Evolutionary conservation across 164 flowering plant species (phyloP), one percentile per base, ranked within the genome.

Genomic region (Berberis vulgaris): DNA sequence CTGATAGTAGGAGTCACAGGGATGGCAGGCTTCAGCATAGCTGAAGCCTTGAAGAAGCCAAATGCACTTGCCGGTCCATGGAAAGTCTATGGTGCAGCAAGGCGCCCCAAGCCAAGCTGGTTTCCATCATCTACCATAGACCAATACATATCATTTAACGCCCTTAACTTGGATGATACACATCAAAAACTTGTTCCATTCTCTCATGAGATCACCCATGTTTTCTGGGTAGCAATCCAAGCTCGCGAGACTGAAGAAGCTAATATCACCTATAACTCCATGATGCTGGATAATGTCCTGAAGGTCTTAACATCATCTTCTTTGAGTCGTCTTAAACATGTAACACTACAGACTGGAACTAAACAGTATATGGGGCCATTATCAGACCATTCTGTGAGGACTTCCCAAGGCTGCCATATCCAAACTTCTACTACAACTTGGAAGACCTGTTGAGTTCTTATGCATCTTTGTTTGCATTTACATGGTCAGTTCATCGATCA

Each of bases 361-460:
- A 69, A 73, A 7, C 78, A 81, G 43, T 81, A 78, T 64, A 63
- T 81, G 74, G 82, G 77, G 8, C 78, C 82, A n/a, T n/a, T n/a
- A n/a, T n/a, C n/a, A n/a, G n/a, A n/a, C n/a, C 81, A 0, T 78
- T 74, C 56, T 42, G 9, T 0, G 78, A 78, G 57, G 71, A 60
- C 45, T 41, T 41, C 0, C 62, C 65, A 6, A 61, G 81, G 8
- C 69, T 62, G 1, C 81, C 81, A 1, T 72, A 26, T 57, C 76
- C 76, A 0, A 75, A 69, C 45, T 71, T 73, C 68, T 75, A 78
- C 68, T 71, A 75, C 58, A 67, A 67, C 3, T 42, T 73, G 2
- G 81, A 75, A 50, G 81, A 78, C 26, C 12, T 73, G 1, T 7
- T 69, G 38, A 59, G 49, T 1, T 73, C 77, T 1, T 59, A 68